Conservation (phyloP, 352 stramenopile genomes). For the Elongisporangium prolatum region DNA sequence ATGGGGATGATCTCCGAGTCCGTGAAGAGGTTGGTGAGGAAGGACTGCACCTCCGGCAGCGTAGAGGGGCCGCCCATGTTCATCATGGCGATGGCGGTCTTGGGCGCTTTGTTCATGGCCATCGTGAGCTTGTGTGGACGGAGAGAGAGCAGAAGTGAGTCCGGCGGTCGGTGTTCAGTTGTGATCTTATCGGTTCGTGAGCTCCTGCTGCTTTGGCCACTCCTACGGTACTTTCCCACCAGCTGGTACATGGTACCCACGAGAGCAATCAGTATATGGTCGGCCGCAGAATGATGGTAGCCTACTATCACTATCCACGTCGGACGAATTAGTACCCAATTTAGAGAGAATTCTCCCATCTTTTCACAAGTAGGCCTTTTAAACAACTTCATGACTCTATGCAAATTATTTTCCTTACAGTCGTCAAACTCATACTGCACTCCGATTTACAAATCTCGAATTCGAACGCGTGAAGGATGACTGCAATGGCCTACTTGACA, state of each 20-base stretch:
- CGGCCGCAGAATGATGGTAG: background rate
- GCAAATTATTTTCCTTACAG: no score
- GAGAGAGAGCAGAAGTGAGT: conserved; percentile 5
- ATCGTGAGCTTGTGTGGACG: background rate
- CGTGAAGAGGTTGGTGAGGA: conserved; percentile 98
- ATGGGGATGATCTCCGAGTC: conserved; percentile 99
- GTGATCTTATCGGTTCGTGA: conserved; percentile 6
- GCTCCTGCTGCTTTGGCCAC: background rate
- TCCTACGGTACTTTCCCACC: background rate
- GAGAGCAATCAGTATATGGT: background rate
- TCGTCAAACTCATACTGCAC: no score
- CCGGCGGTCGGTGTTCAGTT: conserved; percentile 4
- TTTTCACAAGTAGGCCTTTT: no score
- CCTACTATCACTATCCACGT: background rate
- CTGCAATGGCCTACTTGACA: background rate
- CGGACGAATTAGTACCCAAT: background rate
- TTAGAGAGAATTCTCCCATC: no score
- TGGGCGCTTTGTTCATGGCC: conserved; percentile 32
- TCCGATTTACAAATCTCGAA: no score
- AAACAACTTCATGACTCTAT: no score
- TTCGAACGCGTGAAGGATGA: background rate
- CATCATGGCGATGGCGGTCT: conserved; percentile 89
- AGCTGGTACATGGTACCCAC: background rate
- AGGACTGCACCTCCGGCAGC: conserved; percentile 93
- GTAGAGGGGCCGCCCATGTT: conserved; percentile 98